Conservation (phyloP, 805 yeast genomes). For the Candida insectalens region DNA sequence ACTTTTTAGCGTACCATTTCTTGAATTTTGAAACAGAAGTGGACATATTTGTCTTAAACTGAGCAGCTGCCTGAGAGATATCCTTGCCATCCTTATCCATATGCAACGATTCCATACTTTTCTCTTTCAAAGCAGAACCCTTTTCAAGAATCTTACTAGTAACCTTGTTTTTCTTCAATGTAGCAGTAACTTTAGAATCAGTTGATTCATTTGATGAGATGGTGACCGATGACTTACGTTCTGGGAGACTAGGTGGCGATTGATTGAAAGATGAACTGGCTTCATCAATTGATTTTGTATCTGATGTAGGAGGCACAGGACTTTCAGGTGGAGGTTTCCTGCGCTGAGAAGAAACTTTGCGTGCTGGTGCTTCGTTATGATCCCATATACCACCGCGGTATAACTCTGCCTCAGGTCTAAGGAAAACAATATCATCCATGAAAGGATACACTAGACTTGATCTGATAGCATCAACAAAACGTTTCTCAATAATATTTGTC, state of each 20-base stretch:
- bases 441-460: slow-evolving; percentile 78
- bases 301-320: slow-evolving; percentile 2
- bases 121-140: background rate
- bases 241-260: background rate
- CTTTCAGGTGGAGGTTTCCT: background rate
- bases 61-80: slow-evolving; percentile 3
- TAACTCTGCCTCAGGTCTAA: slow-evolving; percentile 52
- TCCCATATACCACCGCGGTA: slow-evolving; percentile 96
- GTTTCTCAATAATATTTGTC: slow-evolving; percentile 70
- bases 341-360: no score
- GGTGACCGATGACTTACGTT: no score
- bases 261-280: background rate
- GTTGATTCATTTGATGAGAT: background rate
- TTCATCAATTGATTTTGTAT: background rate
- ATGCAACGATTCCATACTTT: background rate
- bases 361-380: slow-evolving; percentile 18
- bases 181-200: slow-evolving; percentile 6
- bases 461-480: slow-evolving; percentile 66
- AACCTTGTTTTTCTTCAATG: slow-evolving; percentile 1
- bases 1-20: slow-evolving; percentile 56
- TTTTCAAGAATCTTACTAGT: slow-evolving; percentile 2
- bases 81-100: background rate
- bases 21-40: slow-evolving; percentile 50
- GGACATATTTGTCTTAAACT: slow-evolving; percentile 20
- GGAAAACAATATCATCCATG: slow-evolving; percentile 81